A percentile compares a stretch with the other conserved stretches of the same genome.
Conservation (phyloP, 192 early-diverging fungal genomes). For the Coemansia sp. region DNA sequence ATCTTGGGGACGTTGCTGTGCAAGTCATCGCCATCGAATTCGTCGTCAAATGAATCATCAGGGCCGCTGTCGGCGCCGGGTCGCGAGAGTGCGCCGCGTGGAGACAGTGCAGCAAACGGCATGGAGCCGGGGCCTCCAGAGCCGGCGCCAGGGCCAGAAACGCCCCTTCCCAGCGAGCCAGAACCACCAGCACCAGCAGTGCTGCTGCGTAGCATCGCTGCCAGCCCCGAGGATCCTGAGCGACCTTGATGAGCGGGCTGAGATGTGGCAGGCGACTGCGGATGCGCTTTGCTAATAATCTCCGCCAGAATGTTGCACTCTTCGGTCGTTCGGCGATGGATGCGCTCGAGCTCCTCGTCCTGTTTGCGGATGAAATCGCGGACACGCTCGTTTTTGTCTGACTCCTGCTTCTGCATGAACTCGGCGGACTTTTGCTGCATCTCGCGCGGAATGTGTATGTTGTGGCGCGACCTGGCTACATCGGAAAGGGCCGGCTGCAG, state of each 20-base stretch:
- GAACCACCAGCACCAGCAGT: not conserved
- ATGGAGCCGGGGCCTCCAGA: slow-evolving; percentile 4
- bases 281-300: slow-evolving; percentile 23
- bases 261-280: slow-evolving; percentile 15
- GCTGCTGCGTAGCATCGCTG: slow-evolving; percentile 41
- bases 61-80: not conserved
- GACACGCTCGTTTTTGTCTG: slow-evolving; percentile 42
- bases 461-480: not conserved
- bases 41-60: slow-evolving; percentile 5
- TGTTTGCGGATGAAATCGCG: slow-evolving; percentile 40
- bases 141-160: not conserved
- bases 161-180: not conserved
- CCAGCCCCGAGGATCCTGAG: slow-evolving; percentile 39
- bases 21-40: not conserved
- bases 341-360: slow-evolving; percentile 37
- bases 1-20: not conserved
- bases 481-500: slow-evolving; percentile 17
- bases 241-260: slow-evolving; percentile 4
- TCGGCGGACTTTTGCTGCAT: slow-evolving; percentile 33
- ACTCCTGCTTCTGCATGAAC: slow-evolving; percentile 37
- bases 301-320: slow-evolving; percentile 36
- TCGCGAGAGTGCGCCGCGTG: not conserved
- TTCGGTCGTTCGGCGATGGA: slow-evolving; percentile 22
- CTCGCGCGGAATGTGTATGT: slow-evolving; percentile 39
- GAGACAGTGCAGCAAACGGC: not conserved